Percentiles rank a stretch among this genome's conserved stretches.
Evolutionary conservation across 2,329 filamentous ascomycete genomes (phyloP).

Genomic region (Hypocrella siamensis): DNA sequence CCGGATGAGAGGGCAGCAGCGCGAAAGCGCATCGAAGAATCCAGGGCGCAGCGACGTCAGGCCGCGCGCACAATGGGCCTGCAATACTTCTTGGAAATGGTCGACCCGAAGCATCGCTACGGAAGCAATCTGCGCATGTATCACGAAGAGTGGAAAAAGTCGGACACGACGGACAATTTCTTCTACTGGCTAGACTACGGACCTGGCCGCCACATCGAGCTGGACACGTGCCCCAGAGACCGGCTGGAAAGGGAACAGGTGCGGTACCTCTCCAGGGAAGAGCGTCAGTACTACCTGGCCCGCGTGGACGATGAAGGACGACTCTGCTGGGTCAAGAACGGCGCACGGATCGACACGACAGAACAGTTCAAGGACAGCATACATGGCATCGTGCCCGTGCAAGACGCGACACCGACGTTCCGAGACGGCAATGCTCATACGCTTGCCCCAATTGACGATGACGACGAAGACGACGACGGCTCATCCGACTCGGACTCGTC

Average conservation of each 20-base stretch:
- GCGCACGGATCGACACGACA: slow-evolving; percentile 60
- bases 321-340: slow-evolving; percentile 80
- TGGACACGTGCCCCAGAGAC: slow-evolving; percentile 57
- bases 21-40: slow-evolving; percentile 26
- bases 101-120: slow-evolving; percentile 75
- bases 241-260: slow-evolving; percentile 65
- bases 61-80: slow-evolving; percentile 68
- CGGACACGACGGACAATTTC: slow-evolving; percentile 70
- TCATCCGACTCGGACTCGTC: slow-evolving; percentile 19
- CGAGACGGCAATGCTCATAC: slow-evolving; percentile 8
- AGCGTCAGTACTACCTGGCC: slow-evolving; percentile 68
- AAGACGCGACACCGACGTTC: slow-evolving; percentile 43
- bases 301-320: slow-evolving; percentile 58
- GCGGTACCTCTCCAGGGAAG: slow-evolving; percentile 69
- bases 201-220: slow-evolving; percentile 53
- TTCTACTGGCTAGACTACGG: slow-evolving; percentile 89
- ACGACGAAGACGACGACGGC: slow-evolving; percentile 5
- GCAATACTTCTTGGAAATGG: slow-evolving; percentile 76
- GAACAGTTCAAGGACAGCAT: slow-evolving; percentile 65
- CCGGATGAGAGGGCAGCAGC: slow-evolving; percentile 21
- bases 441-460: not conserved
- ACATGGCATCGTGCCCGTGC: slow-evolving; percentile 50
- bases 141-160: slow-evolving; percentile 69
- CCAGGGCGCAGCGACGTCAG: slow-evolving; percentile 42
- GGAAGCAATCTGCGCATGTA: slow-evolving; percentile 70